A percentile compares a stretch with the other conserved stretches of the same genome.
Conservation (phyloP, 352 stramenopile species). For the Globisporangium emineosum region DNA sequence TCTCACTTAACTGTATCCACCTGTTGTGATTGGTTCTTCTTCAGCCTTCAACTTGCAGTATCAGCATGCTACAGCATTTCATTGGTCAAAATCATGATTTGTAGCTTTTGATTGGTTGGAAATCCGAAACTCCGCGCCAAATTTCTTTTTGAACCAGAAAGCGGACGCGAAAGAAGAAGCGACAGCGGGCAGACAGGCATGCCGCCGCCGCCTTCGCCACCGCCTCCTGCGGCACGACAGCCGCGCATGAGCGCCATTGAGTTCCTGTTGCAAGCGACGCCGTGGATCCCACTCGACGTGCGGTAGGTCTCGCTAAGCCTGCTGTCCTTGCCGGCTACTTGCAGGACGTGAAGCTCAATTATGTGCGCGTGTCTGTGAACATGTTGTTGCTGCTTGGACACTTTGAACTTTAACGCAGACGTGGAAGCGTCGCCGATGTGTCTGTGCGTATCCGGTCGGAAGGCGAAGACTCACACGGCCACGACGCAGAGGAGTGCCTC, state of each 20-base stretch:
- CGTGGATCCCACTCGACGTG: constrained; percentile 47
- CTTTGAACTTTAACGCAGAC: constrained; percentile 19
- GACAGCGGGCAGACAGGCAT: constrained; percentile 1
- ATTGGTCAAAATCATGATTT: background rate
- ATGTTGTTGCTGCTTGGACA: background rate
- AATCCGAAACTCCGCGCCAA: background rate
- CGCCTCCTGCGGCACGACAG: background rate
- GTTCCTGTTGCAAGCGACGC: constrained; percentile 55
- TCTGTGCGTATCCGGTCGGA: constrained; percentile 28
- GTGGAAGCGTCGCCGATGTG: constrained; percentile 49
- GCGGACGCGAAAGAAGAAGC: background rate
- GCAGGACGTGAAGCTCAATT: background rate
- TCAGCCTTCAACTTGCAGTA: background rate
- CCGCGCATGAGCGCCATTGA: constrained; percentile 25
- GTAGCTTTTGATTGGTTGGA: background rate
- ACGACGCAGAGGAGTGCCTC: constrained; percentile 31
- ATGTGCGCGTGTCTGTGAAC: background rate
- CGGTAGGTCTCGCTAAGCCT: constrained; percentile 17
- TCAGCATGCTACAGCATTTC: too few relatives aligned
- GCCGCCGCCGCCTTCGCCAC: background rate
- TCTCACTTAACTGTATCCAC: background rate
- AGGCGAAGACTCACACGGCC: constrained; percentile 10
- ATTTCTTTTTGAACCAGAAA: background rate
- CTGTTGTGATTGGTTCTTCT: background rate
- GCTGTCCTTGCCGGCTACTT: background rate